A percentile compares a stretch with the other conserved stretches of the same genome.
These are phyloP conservation scores for Fusarium duplospermum DNA, from an alignment of 2,329 filamentous ascomycete species.

Conservation along the genomic window DNA sequence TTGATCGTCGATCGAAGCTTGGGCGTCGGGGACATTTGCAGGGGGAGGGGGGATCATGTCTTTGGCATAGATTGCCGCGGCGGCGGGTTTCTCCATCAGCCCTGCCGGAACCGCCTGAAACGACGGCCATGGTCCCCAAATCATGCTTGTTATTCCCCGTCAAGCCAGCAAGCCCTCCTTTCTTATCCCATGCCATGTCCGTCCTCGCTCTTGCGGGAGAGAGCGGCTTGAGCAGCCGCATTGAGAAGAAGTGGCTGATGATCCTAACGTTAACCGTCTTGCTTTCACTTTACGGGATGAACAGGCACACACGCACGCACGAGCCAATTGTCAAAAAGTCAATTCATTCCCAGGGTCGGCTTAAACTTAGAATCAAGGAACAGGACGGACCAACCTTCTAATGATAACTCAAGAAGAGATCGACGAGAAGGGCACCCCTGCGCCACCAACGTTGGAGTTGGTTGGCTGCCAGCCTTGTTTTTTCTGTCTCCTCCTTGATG, in stretches of 20 bases:
- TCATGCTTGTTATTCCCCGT: slow-evolving; percentile 11
- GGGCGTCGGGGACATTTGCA: slow-evolving; percentile 5
- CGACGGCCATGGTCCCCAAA: slow-evolving; percentile 18
- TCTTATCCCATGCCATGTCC: no score
- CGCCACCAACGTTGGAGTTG: slow-evolving; percentile 13
- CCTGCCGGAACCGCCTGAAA: slow-evolving; percentile 35
- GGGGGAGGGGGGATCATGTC: slow-evolving; percentile 3
- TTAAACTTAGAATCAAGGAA: slow-evolving; percentile 34
- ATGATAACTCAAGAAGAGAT: slow-evolving; percentile 12
- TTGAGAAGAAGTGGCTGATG: slow-evolving; percentile 1
- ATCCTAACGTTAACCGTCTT: neutral
- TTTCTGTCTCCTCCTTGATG: neutral
- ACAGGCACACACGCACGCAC: slow-evolving; percentile 33
- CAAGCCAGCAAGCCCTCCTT: neutral
- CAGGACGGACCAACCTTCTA: neutral
- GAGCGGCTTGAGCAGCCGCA: slow-evolving; percentile 9
- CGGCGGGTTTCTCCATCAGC: slow-evolving; percentile 13
- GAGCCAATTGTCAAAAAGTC: slow-evolving; percentile 32
- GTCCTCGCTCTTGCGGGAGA: neutral
- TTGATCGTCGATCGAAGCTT: slow-evolving; percentile 8
- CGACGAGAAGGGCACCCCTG: slow-evolving; percentile 25
- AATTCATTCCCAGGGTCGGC: slow-evolving; percentile 13
- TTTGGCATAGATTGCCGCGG: slow-evolving; percentile 27
- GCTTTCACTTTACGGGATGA: slow-evolving; percentile 5
- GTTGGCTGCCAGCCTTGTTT: slow-evolving; percentile 11